These are phyloP conservation scores for Trichosporon faecale DNA, from an alignment of 1,284 basidiomycete genomes.

Conservation along the genomic window DNA sequence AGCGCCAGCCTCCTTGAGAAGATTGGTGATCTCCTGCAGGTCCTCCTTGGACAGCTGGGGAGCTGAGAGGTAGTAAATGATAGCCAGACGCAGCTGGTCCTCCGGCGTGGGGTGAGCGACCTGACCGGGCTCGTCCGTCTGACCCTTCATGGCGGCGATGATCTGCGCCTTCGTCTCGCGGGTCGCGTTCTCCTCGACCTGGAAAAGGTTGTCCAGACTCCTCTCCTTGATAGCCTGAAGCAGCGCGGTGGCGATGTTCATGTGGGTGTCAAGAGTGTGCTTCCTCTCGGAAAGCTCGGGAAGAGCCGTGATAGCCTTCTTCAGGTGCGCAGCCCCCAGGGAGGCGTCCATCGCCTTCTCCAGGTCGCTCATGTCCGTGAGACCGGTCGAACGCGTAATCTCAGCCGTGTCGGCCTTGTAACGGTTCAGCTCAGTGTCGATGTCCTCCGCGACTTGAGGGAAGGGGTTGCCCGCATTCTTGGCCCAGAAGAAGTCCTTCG, in stretches of 20 bases:
- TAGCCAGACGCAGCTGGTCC: constrained; percentile 89
- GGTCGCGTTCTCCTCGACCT: constrained; percentile 84
- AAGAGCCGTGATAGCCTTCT: constrained; percentile 96
- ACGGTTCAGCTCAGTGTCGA: constrained; percentile 84
- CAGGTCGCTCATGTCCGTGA: constrained; percentile 85
- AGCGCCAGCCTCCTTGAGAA: constrained; percentile 74
- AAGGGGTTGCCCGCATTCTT: constrained; percentile 95
- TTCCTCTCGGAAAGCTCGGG: constrained; percentile 96
- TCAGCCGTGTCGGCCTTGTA: constrained; percentile 98
- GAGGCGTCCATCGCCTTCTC: constrained; percentile 70
- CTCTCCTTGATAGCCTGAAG: constrained; percentile 94
- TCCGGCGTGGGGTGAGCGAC: constrained; percentile 57
- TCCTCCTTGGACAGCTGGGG: constrained; percentile 79
- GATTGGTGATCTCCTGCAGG: constrained; percentile 78
- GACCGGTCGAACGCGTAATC: constrained; percentile 91
- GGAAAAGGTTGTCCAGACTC: constrained; percentile 93
- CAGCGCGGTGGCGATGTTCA: constrained; percentile 97
- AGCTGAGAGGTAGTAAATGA: constrained; percentile 89
- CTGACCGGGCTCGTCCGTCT: constrained; percentile 60
- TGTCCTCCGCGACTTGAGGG: constrained; percentile 97
- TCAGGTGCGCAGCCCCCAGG: constrained; percentile 89
- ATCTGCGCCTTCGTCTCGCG: constrained; percentile 81
- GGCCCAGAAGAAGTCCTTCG: constrained; percentile 99
- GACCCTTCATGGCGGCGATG: constrained; percentile 66
- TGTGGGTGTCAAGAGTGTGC: constrained; percentile 93